Evolutionary conservation across 2,329 filamentous ascomycete genomes (phyloP).

Genomic region (Blastomyces percursus): DNA sequence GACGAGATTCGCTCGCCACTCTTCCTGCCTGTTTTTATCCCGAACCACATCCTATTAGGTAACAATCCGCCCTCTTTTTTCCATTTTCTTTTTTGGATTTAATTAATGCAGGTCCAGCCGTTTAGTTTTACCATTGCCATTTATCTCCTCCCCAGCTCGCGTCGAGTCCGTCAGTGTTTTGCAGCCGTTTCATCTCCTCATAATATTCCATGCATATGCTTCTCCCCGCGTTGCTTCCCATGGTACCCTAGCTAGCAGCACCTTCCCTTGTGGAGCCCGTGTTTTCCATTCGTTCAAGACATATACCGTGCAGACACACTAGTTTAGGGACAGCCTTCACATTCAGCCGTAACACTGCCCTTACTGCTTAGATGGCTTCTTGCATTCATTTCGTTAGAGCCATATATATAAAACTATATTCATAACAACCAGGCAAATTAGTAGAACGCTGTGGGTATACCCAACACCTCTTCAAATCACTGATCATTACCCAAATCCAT

Average conservation of each 20-base stretch:
- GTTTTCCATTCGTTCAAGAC: neutral
- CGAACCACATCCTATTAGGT: neutral
- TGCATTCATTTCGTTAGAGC: neutral
- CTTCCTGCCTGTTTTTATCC: neutral
- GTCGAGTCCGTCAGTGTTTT: neutral
- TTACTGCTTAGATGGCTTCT: neutral
- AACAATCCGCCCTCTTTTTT: neutral
- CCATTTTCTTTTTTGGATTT: neutral
- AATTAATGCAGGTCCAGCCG: neutral
- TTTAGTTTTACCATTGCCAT: neutral
- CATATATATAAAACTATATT: neutral
- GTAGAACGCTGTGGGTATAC: slow-evolving; percentile 11
- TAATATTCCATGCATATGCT: neutral
- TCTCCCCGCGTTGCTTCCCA: neutral
- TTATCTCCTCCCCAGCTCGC: neutral
- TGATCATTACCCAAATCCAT: slow-evolving; percentile 22
- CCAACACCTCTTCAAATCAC: slow-evolving; percentile 15
- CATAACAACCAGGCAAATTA: neutral
- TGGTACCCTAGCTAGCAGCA: neutral
- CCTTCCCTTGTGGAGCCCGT: neutral
- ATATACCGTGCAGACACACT: neutral
- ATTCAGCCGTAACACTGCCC: neutral
- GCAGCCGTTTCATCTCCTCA: neutral
- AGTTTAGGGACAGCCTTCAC: neutral
- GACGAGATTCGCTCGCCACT: neutral